These are phyloP conservation scores for Ottelia alismoides DNA, from an alignment of 106 monocot species.

Conservation along the genomic window DNA sequence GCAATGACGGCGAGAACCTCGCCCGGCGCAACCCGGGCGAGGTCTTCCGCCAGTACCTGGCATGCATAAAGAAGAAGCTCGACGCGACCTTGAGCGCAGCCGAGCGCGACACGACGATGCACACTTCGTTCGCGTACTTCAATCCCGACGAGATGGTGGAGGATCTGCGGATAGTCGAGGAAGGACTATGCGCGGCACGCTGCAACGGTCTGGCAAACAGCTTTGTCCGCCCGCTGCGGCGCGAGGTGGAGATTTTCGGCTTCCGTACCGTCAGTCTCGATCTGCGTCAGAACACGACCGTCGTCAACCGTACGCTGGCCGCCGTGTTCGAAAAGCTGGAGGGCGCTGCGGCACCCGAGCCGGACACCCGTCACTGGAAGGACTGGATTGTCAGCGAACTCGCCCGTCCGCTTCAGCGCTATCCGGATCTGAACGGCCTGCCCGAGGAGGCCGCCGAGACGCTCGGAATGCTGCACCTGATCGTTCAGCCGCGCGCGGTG, in stretches of 20 bases:
- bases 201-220: not conserved
- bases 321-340: not conserved
- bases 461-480: too few relatives aligned
- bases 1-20: not conserved
- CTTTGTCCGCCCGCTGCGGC: not conserved
- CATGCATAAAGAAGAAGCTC: too few relatives aligned
- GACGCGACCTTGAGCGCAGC: too few relatives aligned
- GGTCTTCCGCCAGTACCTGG: not conserved
- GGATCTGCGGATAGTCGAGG: not conserved
- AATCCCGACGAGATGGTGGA: not conserved
- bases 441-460: not conserved
- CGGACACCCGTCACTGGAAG: not conserved
- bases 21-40: not conserved
- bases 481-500: not conserved
- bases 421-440: not conserved
- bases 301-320: not conserved
- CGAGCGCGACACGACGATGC: too few relatives aligned
- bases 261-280: not conserved
- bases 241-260: not conserved
- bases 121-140: not conserved
- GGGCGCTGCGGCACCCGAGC: not conserved
- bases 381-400: not conserved
- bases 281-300: not conserved
- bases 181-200: not conserved
- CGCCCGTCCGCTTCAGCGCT: not conserved